phyloP scores from a whole-genome alignment of 495 filamentous ascomycete species.

The Penicillium verhagenii region DNA sequence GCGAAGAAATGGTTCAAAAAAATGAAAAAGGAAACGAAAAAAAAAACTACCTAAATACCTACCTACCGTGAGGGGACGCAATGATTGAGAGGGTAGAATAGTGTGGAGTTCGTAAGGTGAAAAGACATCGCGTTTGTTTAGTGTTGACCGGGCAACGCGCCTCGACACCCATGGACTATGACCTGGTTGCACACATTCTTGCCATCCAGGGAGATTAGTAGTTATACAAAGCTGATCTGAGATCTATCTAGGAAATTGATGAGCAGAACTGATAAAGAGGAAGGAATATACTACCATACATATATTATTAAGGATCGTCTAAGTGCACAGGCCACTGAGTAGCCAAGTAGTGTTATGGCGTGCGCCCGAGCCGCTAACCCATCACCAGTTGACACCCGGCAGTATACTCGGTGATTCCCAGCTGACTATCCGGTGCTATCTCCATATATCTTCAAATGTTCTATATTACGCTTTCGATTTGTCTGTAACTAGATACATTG shows the following conservation, averaged over 20 bases:
- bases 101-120: constrained; percentile 17
- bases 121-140: constrained; percentile 4
- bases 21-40: constrained; percentile 7
- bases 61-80: constrained; percentile 23
- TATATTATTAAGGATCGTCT: neutral
- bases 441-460: too few relatives aligned
- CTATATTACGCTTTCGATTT: too few relatives aligned
- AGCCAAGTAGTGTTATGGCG: neutral
- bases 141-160: constrained; percentile 37
- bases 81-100: constrained; percentile 13
- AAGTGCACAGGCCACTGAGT: neutral
- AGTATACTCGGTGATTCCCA: too few relatives aligned
- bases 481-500: too few relatives aligned
- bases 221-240: too few relatives aligned
- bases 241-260: too few relatives aligned
- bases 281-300: too few relatives aligned
- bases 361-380: neutral
- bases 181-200: constrained; percentile 14
- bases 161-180: too few relatives aligned
- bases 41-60: constrained; percentile 15
- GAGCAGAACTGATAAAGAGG: too few relatives aligned
- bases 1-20: constrained; percentile 7
- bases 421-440: too few relatives aligned
- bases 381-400: too few relatives aligned
- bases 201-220: neutral